phyloP scores from a whole-genome alignment of 306 rosid species.

The Biancaea sappan region DNA sequence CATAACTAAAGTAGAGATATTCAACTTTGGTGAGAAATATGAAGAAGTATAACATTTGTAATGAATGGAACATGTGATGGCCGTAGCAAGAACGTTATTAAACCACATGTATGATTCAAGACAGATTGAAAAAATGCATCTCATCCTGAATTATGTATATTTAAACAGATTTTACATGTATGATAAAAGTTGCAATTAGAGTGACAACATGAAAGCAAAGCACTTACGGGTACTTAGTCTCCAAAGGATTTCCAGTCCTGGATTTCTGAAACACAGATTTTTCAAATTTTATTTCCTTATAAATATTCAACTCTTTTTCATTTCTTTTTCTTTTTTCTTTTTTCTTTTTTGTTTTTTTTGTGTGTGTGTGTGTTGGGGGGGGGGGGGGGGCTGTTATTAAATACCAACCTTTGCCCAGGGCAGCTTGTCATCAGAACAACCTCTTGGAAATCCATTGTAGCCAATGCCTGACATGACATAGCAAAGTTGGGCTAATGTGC shows the following conservation, averaged over 20 bases:
- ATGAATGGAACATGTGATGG: background rate
- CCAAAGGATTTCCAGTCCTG: slow-evolving; percentile 78
- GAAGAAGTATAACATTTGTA: background rate
- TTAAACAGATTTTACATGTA: background rate
- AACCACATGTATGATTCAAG: background rate
- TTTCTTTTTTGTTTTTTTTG: background rate
- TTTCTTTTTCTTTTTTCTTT: background rate
- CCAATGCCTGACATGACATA: slow-evolving; percentile 70
- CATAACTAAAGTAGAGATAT: slow-evolving; percentile 58
- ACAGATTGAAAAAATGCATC: slow-evolving; percentile 1
- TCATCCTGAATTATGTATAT: background rate
- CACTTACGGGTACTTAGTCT: slow-evolving; percentile 94
- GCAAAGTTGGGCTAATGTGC: background rate
- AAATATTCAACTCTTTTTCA: background rate
- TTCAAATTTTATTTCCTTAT: background rate
- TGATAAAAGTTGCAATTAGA: slow-evolving; percentile 6
- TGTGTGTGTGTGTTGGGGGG: too few relatives aligned
- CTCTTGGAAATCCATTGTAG: slow-evolving; percentile 96
- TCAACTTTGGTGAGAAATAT: slow-evolving; percentile 8
- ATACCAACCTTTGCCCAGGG: slow-evolving; percentile 94
- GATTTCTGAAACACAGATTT: slow-evolving; percentile 65
- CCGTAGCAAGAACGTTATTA: background rate
- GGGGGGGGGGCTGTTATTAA: background rate
- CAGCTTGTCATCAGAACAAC: slow-evolving; percentile 89
- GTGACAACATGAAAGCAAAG: slow-evolving; percentile 4